Evolutionary conservation across 331 rosid genomes (phyloP).

Genomic region (Saraca asoca): DNA sequence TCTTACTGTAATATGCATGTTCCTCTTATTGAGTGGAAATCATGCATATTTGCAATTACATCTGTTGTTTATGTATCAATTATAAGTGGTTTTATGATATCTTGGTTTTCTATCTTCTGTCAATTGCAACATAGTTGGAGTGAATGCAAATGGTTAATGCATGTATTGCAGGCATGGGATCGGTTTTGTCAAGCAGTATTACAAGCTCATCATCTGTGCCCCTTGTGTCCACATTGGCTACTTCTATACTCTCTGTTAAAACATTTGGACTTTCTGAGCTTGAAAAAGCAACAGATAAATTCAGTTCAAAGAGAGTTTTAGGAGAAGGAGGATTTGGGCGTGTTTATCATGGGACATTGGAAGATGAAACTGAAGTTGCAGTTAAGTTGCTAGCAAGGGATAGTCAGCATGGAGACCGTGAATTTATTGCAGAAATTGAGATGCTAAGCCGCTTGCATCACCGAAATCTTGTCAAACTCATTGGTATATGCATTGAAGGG

Average conservation of each 20-base stretch:
- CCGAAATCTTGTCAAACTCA: constrained; percentile 92
- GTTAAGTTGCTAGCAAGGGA: constrained; percentile 80
- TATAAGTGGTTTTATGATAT: constrained; percentile 7
- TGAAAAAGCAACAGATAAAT: constrained; percentile 80
- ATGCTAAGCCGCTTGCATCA: constrained; percentile 93
- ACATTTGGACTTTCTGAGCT: constrained; percentile 78
- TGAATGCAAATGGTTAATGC: constrained; percentile 32
- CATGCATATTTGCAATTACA: constrained; percentile 12
- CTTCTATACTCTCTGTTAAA: constrained; percentile 75
- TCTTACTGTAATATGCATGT: constrained; percentile 7
- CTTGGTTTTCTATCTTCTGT: constrained; percentile 18
- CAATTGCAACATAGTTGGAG: constrained; percentile 23
- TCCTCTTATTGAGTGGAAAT: constrained; percentile 20
- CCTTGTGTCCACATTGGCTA: constrained; percentile 67
- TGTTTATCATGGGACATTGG: constrained; percentile 77
- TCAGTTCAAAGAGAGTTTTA: constrained; percentile 73
- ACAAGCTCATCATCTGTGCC: constrained; percentile 81
- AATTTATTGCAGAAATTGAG: constrained; percentile 88
- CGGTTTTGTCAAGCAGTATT: constrained; percentile 68
- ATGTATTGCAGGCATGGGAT: constrained; percentile 63
- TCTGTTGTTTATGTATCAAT: not conserved
- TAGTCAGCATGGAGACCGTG: constrained; percentile 77
- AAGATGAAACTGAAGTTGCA: constrained; percentile 86
- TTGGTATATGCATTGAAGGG: constrained; percentile 92
- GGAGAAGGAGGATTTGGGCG: constrained; percentile 99